Base-by-base conservation (phyloP, 2,329 filamentous ascomycete species). In the Cladosporium oxysporum region DNA sequence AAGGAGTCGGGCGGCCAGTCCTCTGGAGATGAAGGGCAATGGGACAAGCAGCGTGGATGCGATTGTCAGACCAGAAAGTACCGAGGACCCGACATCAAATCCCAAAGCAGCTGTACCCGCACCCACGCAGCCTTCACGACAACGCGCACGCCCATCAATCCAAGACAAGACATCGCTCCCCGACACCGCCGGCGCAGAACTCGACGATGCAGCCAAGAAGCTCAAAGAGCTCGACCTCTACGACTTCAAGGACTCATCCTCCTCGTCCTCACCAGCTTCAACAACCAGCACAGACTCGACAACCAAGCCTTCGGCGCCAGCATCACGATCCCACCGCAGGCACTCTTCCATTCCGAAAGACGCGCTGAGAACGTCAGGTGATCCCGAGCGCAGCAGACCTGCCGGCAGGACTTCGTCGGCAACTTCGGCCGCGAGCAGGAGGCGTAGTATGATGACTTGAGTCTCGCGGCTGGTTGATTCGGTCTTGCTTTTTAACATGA, bases 361-460 rank as follows among this genome's bases (percentile, higher is more conserved):
- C 8, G 12, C 37, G 31, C 14, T 66, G 31, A 58, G 61, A 16
- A 2, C 33, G 23, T 59, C 58, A n/a, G 31, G 29, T 62, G 63
- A 57, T 31, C 57, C 35, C 6, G 62, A 50, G 55, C 37, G 62
- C 5, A 67, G 50, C 21, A 60, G 58, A 33, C 58, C 33, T n/a
- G n/a, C 35, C 2, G 44, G 59, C 66, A 47, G 26, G 65, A 50
- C 21, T 64, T 57, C 26, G 77, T 70, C 60, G 12, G 77, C 77
- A 16, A 66, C 67, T 52, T 75, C 69, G 35, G 77, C 52, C 21
- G 52, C 76, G 18, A 81, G 76, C 62, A 67, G 75, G 63, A 65
- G 76, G 66, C 68, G 73, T 66, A 77, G 75, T 67, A 76, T 76
- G 75, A 73, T 76, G 72, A 59, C 76, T 31, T 76, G n/a, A 70